phyloP scores from a whole-genome alignment of 176 grass and related monocot species.

The Melocanna baccifera region DNA sequence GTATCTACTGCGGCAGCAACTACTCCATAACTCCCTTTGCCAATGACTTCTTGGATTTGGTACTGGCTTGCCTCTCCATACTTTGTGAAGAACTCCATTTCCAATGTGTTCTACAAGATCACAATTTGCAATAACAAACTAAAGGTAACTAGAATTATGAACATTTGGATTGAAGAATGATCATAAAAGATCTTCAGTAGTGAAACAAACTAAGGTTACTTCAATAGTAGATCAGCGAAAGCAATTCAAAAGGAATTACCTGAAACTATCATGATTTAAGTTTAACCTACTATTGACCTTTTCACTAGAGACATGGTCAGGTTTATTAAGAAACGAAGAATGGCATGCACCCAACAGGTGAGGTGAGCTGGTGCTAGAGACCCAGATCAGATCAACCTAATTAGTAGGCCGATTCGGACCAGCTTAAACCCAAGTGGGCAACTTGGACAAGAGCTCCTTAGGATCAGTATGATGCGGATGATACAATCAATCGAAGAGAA shows the following conservation, averaged over 20 bases:
- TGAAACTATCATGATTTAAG: not conserved
- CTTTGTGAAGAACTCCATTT: slow-evolving; percentile 90
- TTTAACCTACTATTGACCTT: slow-evolving; percentile 2
- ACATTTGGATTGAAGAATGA: not conserved
- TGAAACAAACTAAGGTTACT: slow-evolving; percentile 3
- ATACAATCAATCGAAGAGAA: not conserved
- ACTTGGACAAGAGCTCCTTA: slow-evolving; percentile 17
- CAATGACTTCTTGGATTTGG: slow-evolving; percentile 88
- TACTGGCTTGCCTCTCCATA: slow-evolving; percentile 82
- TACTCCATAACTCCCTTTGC: slow-evolving; percentile 91
- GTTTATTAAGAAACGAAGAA: not conserved
- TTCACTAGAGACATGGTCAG: slow-evolving; percentile 10
- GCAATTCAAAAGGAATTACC: not conserved
- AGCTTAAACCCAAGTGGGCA: slow-evolving; percentile 1
- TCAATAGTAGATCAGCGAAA: not conserved
- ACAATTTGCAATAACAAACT: slow-evolving; percentile 23
- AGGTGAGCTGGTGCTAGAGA: not conserved
- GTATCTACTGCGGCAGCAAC: slow-evolving; percentile 83
- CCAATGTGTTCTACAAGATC: slow-evolving; percentile 46
- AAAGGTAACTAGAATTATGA: not conserved
- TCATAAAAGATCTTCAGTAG: not conserved
- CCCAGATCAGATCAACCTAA: slow-evolving; percentile 37
- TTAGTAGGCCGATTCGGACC: not conserved
- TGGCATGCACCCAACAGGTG: slow-evolving; percentile 14
- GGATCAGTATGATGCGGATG: slow-evolving; percentile 10